Percentiles rank a stretch among this genome's conserved stretches.
These are phyloP conservation scores for Venturia aucupariae DNA, from an alignment of 2,329 filamentous ascomycete species.

Conservation along the genomic window DNA sequence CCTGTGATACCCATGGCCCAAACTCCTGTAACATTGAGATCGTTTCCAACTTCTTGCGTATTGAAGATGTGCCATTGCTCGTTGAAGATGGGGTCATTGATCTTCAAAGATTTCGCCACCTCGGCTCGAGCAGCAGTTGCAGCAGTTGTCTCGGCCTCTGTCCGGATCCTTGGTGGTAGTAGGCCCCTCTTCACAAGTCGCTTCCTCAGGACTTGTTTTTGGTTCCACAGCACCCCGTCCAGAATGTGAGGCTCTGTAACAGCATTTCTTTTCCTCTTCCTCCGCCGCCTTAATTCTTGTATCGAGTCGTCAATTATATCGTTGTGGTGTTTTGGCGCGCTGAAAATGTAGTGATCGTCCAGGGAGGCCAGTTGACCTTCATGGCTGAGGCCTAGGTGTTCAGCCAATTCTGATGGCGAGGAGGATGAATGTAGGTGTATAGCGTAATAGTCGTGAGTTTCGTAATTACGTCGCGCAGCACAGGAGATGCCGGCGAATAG, in stretches of 20 bases:
- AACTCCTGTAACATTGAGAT: slow-evolving; percentile 90
- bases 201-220: slow-evolving; percentile 63
- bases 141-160: slow-evolving; percentile 36
- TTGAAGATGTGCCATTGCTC: slow-evolving; percentile 97
- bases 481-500: slow-evolving; percentile 28
- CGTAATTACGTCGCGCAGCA: slow-evolving; percentile 55
- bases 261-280: slow-evolving; percentile 35
- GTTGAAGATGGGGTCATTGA: slow-evolving; percentile 80
- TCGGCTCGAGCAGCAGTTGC: slow-evolving; percentile 42
- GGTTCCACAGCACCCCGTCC: slow-evolving; percentile 65
- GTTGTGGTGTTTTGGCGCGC: slow-evolving; percentile 50
- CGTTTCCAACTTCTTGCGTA: slow-evolving; percentile 68
- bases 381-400: slow-evolving; percentile 63
- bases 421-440: slow-evolving; percentile 64
- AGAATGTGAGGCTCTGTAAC: slow-evolving; percentile 46
- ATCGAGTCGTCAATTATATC: slow-evolving; percentile 43
- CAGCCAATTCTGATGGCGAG: slow-evolving; percentile 60
- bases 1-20: slow-evolving; percentile 90
- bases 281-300: slow-evolving; percentile 50
- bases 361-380: slow-evolving; percentile 75
- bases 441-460: slow-evolving; percentile 84
- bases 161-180: slow-evolving; percentile 26
- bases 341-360: slow-evolving; percentile 76
- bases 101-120: slow-evolving; percentile 59
- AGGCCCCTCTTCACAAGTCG: slow-evolving; percentile 50